Percentiles rank a stretch among this genome's conserved stretches.
Conservation (phyloP, 2,329 filamentous ascomycete genomes). For the Trichoderma afroharzianum region DNA sequence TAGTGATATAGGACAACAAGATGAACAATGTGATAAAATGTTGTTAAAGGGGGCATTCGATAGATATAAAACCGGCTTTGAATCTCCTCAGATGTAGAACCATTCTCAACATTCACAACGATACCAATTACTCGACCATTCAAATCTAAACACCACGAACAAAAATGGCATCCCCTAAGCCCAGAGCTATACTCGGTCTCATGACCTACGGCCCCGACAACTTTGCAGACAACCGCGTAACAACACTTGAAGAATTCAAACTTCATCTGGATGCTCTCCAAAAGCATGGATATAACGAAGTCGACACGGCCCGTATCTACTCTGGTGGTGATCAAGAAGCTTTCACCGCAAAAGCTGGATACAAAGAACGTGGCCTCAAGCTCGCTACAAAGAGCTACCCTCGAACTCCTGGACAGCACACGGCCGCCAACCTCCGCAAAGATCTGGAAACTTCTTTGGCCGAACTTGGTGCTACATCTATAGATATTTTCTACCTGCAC, state of each 20-base stretch:
- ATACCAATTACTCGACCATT: not conserved
- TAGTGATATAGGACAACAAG: not conserved
- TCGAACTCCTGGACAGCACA: not conserved
- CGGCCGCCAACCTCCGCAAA: conserved; percentile 9
- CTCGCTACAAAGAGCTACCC: conserved; percentile 14
- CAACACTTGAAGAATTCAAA: conserved; percentile 3
- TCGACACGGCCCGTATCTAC: conserved; percentile 14
- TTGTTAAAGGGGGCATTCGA: not conserved
- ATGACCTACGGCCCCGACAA: conserved; percentile 10
- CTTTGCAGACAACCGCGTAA: conserved; percentile 8
- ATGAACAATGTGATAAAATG: not conserved
- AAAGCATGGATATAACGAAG: conserved; percentile 5
- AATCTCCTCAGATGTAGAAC: not conserved
- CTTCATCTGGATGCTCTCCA: not conserved
- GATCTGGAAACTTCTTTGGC: conserved; percentile 9
- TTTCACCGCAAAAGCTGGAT: conserved; percentile 14
- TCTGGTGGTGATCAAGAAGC: not conserved
- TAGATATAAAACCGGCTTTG: not conserved
- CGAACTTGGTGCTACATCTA: not conserved
- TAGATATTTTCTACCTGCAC: conserved; percentile 15
- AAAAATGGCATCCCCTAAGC: conserved; percentile 9
- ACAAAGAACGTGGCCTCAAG: conserved; percentile 11
- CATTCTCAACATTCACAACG: not conserved
- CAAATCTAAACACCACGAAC: not conserved
- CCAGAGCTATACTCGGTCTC: conserved; percentile 13